Conservation (phyloP, 345 rosid genomes). For the Hypericum perforatum region DNA sequence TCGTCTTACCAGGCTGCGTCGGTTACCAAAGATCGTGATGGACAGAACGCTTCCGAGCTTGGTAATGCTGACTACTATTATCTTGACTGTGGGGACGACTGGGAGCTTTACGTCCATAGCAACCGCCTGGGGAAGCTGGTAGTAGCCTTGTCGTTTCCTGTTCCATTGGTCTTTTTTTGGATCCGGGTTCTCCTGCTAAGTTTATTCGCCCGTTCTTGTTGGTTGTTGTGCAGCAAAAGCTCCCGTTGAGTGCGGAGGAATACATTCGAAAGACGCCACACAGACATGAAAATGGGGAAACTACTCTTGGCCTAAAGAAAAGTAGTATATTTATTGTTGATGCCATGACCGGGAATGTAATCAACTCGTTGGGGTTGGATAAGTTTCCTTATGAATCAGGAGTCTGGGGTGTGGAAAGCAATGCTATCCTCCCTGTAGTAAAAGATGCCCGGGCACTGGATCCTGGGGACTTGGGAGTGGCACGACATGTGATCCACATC, state of each 20-base stretch:
- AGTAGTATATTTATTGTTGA: slow-evolving; percentile 22
- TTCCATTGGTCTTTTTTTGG: background rate
- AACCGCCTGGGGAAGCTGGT: slow-evolving; percentile 35
- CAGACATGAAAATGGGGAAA: slow-evolving; percentile 16
- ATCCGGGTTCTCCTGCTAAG: too few species aligned
- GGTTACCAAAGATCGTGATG: slow-evolving; percentile 9
- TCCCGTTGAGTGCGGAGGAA: slow-evolving; percentile 17
- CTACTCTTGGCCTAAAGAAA: slow-evolving; percentile 17
- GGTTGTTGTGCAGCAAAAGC: slow-evolving; percentile 11
- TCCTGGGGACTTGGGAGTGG: slow-evolving; percentile 5
- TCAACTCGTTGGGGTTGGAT: slow-evolving; percentile 7
- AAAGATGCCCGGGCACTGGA: slow-evolving; percentile 3
- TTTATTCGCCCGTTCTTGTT: too few species aligned
- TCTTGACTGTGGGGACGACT: slow-evolving; percentile 52
- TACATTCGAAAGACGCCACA: slow-evolving; percentile 17
- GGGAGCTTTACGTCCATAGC: slow-evolving; percentile 41
- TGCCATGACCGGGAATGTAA: slow-evolving; percentile 17
- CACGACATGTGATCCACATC: slow-evolving; percentile 14
- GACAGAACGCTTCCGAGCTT: slow-evolving; percentile 24
- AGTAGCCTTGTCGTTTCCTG: background rate
- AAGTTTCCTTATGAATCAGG: slow-evolving; percentile 1
- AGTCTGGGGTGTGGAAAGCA: slow-evolving; percentile 2
- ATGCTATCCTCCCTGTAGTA: slow-evolving; percentile 7
- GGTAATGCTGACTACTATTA: slow-evolving; percentile 33
- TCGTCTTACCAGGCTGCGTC: slow-evolving; percentile 45